A percentile compares a stretch with the other conserved stretches of the same genome.
Conservation (phyloP, 768 basidiomycete genomes). For the Xanthoconium stramineum region DNA sequence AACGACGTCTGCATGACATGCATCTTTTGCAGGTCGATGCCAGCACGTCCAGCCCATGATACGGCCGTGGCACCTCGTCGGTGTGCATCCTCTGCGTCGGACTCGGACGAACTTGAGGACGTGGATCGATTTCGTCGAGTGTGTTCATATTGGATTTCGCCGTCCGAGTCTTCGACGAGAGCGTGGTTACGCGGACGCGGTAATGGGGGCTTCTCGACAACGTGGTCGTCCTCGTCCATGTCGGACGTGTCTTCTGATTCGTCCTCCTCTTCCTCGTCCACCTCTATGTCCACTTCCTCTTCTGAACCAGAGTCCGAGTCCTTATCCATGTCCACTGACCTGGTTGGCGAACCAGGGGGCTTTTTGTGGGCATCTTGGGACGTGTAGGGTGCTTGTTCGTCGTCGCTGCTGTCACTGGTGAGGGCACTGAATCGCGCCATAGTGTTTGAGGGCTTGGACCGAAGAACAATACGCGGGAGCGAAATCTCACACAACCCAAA, state of each 20-base stretch:
- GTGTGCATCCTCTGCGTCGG: conserved; percentile 18
- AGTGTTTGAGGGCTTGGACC: conserved; percentile 10
- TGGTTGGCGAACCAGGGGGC: conserved; percentile 15
- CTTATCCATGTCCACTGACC: conserved; percentile 31
- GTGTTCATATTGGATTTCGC: conserved; percentile 47
- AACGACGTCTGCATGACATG: conserved; percentile 92
- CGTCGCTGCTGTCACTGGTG: conserved; percentile 54
- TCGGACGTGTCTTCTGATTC: conserved; percentile 41
- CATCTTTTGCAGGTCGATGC: conserved; percentile 84
- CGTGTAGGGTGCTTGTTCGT: conserved; percentile 40
- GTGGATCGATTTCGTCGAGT: conserved; percentile 33
- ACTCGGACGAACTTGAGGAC: conserved; percentile 26
- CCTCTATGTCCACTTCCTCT: conserved; percentile 27
- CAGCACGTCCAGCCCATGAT: conserved; percentile 70
- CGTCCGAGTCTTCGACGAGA: conserved; percentile 53
- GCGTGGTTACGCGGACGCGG: conserved; percentile 42
- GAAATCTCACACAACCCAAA: conserved; percentile 26
- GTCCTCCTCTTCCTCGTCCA: conserved; percentile 37
- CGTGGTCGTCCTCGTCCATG: conserved; percentile 51
- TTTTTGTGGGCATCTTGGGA: conserved; percentile 24
- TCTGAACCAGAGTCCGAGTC: conserved; percentile 27
- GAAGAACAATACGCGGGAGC: conserved; percentile 18
- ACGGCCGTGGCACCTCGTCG: conserved; percentile 47
- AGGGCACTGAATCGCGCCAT: conserved; percentile 74
- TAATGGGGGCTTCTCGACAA: conserved; percentile 23